phyloP scores from a whole-genome alignment of 345 rosid species.

The Nasturtium officinale region DNA sequence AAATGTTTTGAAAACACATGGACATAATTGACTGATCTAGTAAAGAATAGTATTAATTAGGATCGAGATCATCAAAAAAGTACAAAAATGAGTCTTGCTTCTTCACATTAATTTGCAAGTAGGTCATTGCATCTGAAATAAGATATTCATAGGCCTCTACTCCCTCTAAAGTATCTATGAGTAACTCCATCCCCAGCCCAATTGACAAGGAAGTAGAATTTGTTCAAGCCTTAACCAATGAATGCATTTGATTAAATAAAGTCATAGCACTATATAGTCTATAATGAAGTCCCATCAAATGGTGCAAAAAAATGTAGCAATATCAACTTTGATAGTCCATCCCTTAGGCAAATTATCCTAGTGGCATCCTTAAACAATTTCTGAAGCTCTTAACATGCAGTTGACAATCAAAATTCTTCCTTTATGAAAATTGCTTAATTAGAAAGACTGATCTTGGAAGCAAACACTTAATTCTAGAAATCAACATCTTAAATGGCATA shows the following conservation, averaged over 20 bases:
- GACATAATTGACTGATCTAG: neutral
- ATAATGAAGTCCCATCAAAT: neutral
- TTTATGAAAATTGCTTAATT: neutral
- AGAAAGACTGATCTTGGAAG: neutral
- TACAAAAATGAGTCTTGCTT: neutral
- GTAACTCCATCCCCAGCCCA: neutral
- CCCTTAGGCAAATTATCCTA: neutral
- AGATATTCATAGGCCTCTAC: neutral
- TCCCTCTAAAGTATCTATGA: neutral
- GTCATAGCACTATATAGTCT: neutral
- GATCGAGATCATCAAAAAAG: neutral
- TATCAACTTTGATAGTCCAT: neutral
- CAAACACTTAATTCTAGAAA: neutral
- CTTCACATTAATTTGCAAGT: neutral
- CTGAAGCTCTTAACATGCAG: neutral
- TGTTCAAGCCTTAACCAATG: neutral
- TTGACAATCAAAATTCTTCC: neutral
- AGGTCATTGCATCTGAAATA: neutral
- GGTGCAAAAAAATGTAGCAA: neutral
- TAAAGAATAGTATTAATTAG: too few species aligned
- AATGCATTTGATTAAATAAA: neutral
- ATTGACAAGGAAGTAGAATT: neutral
- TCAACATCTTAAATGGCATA: neutral
- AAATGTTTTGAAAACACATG: neutral
- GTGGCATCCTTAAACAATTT: neutral